Evolutionary conservation across 768 basidiomycete species (phyloP).

Genomic region (Agaricus subrufescens): DNA sequence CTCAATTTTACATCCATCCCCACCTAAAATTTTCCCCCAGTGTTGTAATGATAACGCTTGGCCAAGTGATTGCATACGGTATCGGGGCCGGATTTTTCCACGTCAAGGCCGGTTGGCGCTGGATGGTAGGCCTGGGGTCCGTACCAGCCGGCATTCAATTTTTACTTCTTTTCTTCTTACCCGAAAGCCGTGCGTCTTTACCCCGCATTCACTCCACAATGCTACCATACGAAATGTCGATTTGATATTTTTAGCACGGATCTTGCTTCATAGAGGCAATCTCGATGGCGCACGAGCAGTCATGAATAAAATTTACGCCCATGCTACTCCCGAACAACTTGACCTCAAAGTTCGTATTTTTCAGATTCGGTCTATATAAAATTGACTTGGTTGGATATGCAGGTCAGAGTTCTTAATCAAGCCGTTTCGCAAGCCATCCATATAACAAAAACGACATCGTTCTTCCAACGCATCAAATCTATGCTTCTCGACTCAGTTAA

Average conservation of each 20-base stretch:
- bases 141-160: slow-evolving; percentile 66
- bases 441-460: slow-evolving; percentile 58
- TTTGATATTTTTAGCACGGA: slow-evolving; percentile 34
- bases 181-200: slow-evolving; percentile 67
- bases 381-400: background rate
- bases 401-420: slow-evolving; percentile 56
- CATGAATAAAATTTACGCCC: slow-evolving; percentile 65
- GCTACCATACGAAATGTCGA: background rate
- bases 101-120: slow-evolving; percentile 66
- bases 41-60: slow-evolving; percentile 77
- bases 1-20: background rate
- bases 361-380: background rate
- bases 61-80: slow-evolving; percentile 77
- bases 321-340: slow-evolving; percentile 59
- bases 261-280: slow-evolving; percentile 55
- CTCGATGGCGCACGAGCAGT: slow-evolving; percentile 46
- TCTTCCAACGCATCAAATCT: slow-evolving; percentile 48
- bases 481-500: slow-evolving; percentile 56
- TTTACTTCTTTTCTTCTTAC: slow-evolving; percentile 56
- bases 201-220: background rate
- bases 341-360: slow-evolving; percentile 48
- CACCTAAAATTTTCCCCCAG: slow-evolving; percentile 13
- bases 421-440: slow-evolving; percentile 59
- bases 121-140: slow-evolving; percentile 78
- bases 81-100: slow-evolving; percentile 65